Evolutionary conservation across 345 rosid genomes (phyloP), one percentile per base, ranked within the genome.

Genomic region (Sisymbrium altissimum): DNA sequence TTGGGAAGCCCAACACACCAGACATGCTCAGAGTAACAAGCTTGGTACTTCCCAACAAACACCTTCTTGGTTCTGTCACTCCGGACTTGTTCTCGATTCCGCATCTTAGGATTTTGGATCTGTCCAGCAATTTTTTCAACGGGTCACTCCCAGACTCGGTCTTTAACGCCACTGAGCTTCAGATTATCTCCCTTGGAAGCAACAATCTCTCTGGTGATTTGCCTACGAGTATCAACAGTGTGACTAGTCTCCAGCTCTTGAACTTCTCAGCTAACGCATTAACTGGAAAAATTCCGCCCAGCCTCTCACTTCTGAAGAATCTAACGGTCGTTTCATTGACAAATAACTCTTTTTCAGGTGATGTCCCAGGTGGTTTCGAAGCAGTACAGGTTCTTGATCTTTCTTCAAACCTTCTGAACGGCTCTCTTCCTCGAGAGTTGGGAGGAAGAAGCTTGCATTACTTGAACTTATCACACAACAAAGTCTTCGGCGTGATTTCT

Each of bases 191-290:
- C 29, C 83, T 88, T 29, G 81, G 87, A 2, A 74, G 75, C 32
- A 90, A 90, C 71, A 83, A 76, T 65, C 80, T 90, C 56, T 86
- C 90, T 10, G 94, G 98, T 55, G 84, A 75, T 69, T 62, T 93
- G 71, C 85, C 92, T 1, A 85, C 81, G 54, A 72, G 77, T 18
- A 23, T 88, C 6, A 81, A 81, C 21, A 77, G 57, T n/a, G 62
- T 84, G 80, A 68, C n/a, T 54, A 70, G 73, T 40, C 84, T 87
- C 55, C 83, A 78, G 85, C 32, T 79, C 55, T 44, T 94, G 82
- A 88, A 94, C 76, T 89, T 95, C 66, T 88, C 97, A 0, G 87
- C 83, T 14, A 94, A 91, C 72, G 91, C 93, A 39, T 82, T 91
- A 33, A 79, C 89, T 1, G 96, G 98, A 12, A 65, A 78, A 4